Evolutionary conservation across 176 grass and related monocot species (phyloP), one percentile per base, ranked within the genome.

Genomic region (Puya raimondii): DNA sequence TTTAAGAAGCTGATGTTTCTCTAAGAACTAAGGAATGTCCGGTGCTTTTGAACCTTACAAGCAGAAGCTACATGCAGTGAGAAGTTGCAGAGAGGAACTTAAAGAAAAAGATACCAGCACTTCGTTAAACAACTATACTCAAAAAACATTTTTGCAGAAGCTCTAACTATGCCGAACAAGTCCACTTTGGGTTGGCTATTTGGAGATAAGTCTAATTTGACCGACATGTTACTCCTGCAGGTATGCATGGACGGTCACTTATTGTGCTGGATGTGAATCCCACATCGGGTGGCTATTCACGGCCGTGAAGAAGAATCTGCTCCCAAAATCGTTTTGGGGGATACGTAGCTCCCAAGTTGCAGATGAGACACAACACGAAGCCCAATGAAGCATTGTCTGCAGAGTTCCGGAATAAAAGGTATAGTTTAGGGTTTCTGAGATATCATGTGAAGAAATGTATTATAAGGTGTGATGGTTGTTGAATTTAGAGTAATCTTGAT

Each of bases 251-350:
- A 85, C 89, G 6, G 64, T 81, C 14, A 71, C 86, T 3, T 64
- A 81, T 12, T 92, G 93, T 33, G 75, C 68, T 63, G 52, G 69
- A 50, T 97, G 89, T 20, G 74, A 81, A 71, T 76, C 81, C 25
- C 83, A 92, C 58, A 81, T 97, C 53, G 89, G 93, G 23, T 97
- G 93, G 93, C 65, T 69, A 23, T 97, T 96, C 79, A 89, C 74
- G n/a, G 74, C 74, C 1, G 73, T 74, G 25, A 85, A 77, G 52
- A 96, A 56, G 74, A 85, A 85, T 72, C 47, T 92, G 26, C 76
- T 87, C 58, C 93, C 89, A 0, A 89, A 83, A 80, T 96, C 93
- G 52, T 96, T 96, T 74, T 96, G 93, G 86, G 89, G 79, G n/a
- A 72, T 96, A 50, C 88, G 93, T 23, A 87, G 66, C 17, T 85